phyloP scores from a whole-genome alignment of 352 stramenopile species.

The Pythium coloratum region DNA sequence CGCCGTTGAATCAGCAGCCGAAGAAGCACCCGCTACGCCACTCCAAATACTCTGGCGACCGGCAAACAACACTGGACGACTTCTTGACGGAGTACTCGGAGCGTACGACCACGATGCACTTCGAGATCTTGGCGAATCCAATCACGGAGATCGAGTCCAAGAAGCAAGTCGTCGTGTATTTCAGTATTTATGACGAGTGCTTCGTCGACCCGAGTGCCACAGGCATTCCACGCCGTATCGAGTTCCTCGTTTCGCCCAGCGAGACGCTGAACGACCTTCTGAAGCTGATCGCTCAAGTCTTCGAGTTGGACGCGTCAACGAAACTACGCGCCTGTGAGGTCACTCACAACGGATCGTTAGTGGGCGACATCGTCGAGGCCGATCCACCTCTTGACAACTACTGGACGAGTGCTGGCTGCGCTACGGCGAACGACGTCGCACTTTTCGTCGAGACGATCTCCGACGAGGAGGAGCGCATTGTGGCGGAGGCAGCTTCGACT shows the following conservation, averaged over 20 bases:
- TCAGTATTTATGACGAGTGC: slow-evolving; percentile 76
- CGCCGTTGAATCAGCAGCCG: slow-evolving; percentile 53
- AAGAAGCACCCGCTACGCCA: slow-evolving; percentile 75
- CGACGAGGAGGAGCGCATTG: slow-evolving; percentile 29
- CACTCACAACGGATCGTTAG: slow-evolving; percentile 58
- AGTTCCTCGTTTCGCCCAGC: slow-evolving; percentile 64
- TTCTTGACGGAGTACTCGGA: slow-evolving; percentile 75
- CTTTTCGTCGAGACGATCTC: slow-evolving; percentile 65
- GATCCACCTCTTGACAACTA: slow-evolving; percentile 47
- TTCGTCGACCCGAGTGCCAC: slow-evolving; percentile 52
- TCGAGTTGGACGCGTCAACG: slow-evolving; percentile 39
- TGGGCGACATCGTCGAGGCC: slow-evolving; percentile 43
- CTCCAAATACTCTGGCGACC: slow-evolving; percentile 54
- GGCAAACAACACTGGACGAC: slow-evolving; percentile 65
- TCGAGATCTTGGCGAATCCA: slow-evolving; percentile 64
- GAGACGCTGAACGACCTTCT: slow-evolving; percentile 57
- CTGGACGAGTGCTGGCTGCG: slow-evolving; percentile 37
- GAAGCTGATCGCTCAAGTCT: slow-evolving; percentile 41
- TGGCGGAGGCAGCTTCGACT: neutral
- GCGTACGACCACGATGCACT: slow-evolving; percentile 68
- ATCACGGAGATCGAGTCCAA: slow-evolving; percentile 88
- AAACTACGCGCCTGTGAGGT: slow-evolving; percentile 62
- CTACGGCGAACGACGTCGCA: slow-evolving; percentile 35
- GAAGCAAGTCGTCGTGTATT: slow-evolving; percentile 72
- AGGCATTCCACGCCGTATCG: slow-evolving; percentile 37